Evolutionary conservation across 2,329 filamentous ascomycete species (phyloP), one percentile per base, ranked within the genome.

Genomic region (Botrytis galanthina): DNA sequence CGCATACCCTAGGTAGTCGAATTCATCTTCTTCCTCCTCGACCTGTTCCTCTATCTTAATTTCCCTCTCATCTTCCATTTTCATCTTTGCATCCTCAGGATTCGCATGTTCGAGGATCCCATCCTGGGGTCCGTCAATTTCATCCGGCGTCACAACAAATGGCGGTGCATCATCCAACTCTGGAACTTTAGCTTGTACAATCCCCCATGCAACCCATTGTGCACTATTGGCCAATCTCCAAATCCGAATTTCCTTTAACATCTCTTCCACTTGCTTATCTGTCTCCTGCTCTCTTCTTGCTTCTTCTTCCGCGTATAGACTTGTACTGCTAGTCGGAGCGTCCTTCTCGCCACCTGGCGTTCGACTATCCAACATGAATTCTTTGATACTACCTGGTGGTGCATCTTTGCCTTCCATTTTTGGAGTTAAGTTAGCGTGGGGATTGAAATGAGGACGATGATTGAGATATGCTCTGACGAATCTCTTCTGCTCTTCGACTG

Each of bases 181-280:
- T 0, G 93, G 90, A 1, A 97, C 87, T 81, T 96, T 95, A 66
- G 96, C 95, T 83, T 99, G 96, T 70, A 99, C 92, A 75, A 98
- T 93, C 37, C 96, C 96, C 96, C 96, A 99, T 1, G 94, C 93
- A 37, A 97, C 89, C 96, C 96, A 99, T 83, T 93, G 90, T 2
- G 93, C 94, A 51, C 92, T 94, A 83, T 96, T 97, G 57, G 94
- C 93, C 0, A 93, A 86, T 4, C 96, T 90, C 96, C 96, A 99
- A 63, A 97, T 85, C 26, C 90, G 86, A 3, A 93, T 91, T 83
- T 98, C 94, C 59, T 91, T 88, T 80, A 96, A 85, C 42, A 99
- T 85, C 70, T 89, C 87, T 67, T 89, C 85, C 9, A 97, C 87
- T 78, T 92, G 89, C 54, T 85, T 83, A 71, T 97, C 93, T 8